Percentiles rank a stretch among this genome's conserved stretches.
Conservation (phyloP, 495 filamentous ascomycete genomes). For the Tuber indicum region DNA sequence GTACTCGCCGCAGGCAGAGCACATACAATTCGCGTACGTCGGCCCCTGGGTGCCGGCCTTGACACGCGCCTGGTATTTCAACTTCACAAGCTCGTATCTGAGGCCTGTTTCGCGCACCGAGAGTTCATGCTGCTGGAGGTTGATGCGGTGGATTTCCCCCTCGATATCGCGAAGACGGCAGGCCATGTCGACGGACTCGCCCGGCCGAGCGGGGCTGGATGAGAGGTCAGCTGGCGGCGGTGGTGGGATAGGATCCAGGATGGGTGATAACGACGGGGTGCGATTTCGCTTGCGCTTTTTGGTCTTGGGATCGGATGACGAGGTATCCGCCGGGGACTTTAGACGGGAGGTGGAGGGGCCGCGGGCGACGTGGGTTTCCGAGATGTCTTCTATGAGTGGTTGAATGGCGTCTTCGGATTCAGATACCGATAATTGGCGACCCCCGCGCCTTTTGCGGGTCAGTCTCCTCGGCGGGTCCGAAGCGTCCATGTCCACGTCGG, state of each 20-base stretch:
- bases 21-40: neutral
- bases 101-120: neutral
- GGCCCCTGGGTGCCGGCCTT: neutral
- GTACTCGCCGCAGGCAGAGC: constrained; percentile 2
- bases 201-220: neutral
- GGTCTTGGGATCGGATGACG: neutral
- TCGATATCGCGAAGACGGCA: neutral
- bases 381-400: neutral
- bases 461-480: neutral
- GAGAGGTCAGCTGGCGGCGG: neutral
- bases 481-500: neutral
- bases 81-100: neutral
- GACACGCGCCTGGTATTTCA: neutral
- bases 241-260: neutral
- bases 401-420: neutral
- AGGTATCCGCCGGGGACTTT: neutral
- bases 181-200: neutral
- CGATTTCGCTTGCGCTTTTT: neutral
- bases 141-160: neutral
- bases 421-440: neutral
- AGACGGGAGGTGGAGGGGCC: neutral
- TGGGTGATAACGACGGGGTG: neutral
- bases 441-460: neutral
- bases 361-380: neutral
- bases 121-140: neutral